These are phyloP conservation scores for Theileria sp. DNA, from an alignment of 169 alveolate genomes.

Conservation along the genomic window DNA sequence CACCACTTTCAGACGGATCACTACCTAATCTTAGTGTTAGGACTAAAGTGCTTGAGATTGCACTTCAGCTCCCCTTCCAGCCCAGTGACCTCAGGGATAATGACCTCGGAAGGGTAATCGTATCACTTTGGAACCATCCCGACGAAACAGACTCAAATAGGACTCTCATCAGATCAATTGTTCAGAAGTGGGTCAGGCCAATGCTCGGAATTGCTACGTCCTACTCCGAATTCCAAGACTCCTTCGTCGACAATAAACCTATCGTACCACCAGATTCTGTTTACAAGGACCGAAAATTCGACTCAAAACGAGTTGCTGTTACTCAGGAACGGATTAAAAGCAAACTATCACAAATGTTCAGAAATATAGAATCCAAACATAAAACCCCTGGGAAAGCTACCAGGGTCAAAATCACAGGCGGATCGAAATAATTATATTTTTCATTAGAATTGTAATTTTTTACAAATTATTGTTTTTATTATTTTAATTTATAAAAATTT, in stretches of 20 bases:
- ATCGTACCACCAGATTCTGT: slow-evolving; percentile 24
- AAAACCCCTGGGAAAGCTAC: slow-evolving; percentile 58
- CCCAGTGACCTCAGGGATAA: slow-evolving; percentile 77
- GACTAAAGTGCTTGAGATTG: slow-evolving; percentile 74
- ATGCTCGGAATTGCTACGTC: slow-evolving; percentile 75
- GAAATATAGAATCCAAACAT: slow-evolving; percentile 48
- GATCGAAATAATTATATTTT: neutral
- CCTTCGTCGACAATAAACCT: slow-evolving; percentile 7
- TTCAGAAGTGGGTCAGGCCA: slow-evolving; percentile 83
- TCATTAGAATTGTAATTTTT: slow-evolving; percentile 5
- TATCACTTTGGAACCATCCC: slow-evolving; percentile 80
- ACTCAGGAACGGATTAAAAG: slow-evolving; percentile 57
- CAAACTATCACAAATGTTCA: slow-evolving; percentile 57
- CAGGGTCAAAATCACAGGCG: slow-evolving; percentile 56
- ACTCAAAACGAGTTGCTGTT: slow-evolving; percentile 33
- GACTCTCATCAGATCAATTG: slow-evolving; percentile 72
- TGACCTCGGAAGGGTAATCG: slow-evolving; percentile 77
- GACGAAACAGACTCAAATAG: slow-evolving; percentile 79
- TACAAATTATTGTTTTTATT: neutral
- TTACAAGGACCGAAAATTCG: slow-evolving; percentile 47
- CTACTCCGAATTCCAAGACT: slow-evolving; percentile 62
- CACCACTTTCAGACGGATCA: slow-evolving; percentile 78
- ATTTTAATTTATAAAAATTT: no score
- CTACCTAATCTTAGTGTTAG: slow-evolving; percentile 79
- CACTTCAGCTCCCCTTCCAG: slow-evolving; percentile 75